A percentile compares a stretch with the other conserved stretches of the same genome.
phyloP scores from a whole-genome alignment of 106 monocot species.

The Alisma plantagoaquatica region DNA sequence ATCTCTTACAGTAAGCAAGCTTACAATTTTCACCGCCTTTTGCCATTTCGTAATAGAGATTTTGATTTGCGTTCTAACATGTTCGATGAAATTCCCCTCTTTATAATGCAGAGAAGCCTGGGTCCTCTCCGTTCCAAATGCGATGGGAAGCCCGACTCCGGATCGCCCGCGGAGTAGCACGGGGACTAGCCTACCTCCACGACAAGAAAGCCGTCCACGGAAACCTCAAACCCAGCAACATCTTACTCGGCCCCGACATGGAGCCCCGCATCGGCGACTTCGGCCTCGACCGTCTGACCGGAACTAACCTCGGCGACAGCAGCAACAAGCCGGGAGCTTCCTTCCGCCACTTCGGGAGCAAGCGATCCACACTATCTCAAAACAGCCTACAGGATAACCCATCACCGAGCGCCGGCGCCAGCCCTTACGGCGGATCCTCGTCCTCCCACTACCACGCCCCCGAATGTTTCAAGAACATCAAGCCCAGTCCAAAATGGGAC shows the following conservation, averaged over 20 bases:
- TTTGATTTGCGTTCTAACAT: no score
- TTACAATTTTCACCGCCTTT: background rate
- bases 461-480: background rate
- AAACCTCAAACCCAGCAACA: background rate
- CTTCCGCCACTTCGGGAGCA: constrained; percentile 50
- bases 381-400: constrained; percentile 43
- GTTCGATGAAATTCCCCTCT: background rate
- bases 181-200: background rate
- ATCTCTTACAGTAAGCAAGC: constrained; percentile 62
- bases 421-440: background rate
- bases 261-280: background rate
- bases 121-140: constrained; percentile 12
- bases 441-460: background rate
- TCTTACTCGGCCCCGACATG: background rate
- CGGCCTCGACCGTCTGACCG: background rate
- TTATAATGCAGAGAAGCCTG: constrained; percentile 8
- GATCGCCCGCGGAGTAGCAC: background rate
- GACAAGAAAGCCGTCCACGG: background rate
- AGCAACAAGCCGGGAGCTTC: constrained; percentile 35
- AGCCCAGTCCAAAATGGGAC: background rate
- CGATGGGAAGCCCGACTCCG: constrained; percentile 2
- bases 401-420: background rate
- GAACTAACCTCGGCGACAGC: constrained; percentile 16
- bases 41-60: background rate
- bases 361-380: constrained; percentile 57